Evolutionary conservation across 75 land plant genomes (phyloP).

Genomic region (Pseudotsuga menziesii): DNA sequence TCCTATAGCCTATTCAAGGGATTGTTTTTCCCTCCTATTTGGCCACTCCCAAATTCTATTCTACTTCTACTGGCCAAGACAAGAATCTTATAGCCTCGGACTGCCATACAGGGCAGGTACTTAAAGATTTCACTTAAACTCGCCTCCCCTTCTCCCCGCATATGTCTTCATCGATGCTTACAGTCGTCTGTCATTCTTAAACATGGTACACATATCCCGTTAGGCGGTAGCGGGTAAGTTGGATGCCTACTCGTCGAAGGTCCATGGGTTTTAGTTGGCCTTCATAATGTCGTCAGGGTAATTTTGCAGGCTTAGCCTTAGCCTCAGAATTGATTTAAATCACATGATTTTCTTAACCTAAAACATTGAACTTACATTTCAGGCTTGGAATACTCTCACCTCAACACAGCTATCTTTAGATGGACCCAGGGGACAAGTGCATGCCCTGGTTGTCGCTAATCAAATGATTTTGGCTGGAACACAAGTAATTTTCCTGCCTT

Average conservation of each 20-base stretch:
- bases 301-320: background rate
- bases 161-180: too few relatives aligned
- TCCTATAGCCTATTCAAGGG: too few relatives aligned
- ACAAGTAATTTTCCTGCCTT: slow-evolving; percentile 32
- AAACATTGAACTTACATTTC: background rate
- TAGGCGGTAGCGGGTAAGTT: slow-evolving; percentile 43
- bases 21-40: too few relatives aligned
- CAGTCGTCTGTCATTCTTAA: too few relatives aligned
- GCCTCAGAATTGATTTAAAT: background rate
- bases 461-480: slow-evolving; percentile 70
- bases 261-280: slow-evolving; percentile 75
- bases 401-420: slow-evolving; percentile 34
- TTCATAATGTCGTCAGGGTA: slow-evolving; percentile 75
- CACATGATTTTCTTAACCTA: too few relatives aligned
- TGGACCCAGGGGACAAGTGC: slow-evolving; percentile 70
- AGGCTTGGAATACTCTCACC: slow-evolving; percentile 75
- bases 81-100: too few relatives aligned
- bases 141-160: too few relatives aligned
- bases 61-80: too few relatives aligned
- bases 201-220: too few relatives aligned
- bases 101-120: too few relatives aligned
- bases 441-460: slow-evolving; percentile 49
- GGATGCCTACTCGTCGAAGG: slow-evolving; percentile 65
- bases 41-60: too few relatives aligned
- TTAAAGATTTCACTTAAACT: too few relatives aligned